Conservation (phyloP, 1,284 basidiomycete genomes). For the Salmacisia buchloeana region DNA sequence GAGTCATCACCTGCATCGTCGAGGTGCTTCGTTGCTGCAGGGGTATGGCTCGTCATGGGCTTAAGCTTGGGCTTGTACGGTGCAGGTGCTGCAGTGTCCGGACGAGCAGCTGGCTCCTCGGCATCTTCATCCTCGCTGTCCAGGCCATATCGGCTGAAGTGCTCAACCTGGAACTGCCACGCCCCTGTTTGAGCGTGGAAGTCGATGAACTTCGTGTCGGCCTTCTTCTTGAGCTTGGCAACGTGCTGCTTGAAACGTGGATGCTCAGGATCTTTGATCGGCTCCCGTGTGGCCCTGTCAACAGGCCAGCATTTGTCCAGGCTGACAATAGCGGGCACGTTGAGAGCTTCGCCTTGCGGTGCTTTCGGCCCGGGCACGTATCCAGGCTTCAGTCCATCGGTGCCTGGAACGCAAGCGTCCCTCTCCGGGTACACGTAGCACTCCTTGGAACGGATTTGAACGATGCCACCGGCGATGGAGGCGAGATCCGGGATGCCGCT, state of each 20-base stretch:
- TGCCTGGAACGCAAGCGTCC: conserved; percentile 25
- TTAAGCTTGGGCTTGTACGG: conserved; percentile 10
- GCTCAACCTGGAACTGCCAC: conserved; percentile 91
- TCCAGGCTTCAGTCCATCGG: conserved; percentile 39
- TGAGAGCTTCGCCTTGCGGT: conserved; percentile 75
- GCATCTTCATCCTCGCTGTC: conserved; percentile 40
- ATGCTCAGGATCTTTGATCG: conserved; percentile 75
- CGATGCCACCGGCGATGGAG: conserved; percentile 76
- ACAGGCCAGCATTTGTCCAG: conserved; percentile 79
- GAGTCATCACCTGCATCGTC: conserved; percentile 11
- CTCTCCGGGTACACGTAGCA: conserved; percentile 86
- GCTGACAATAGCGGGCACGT: conserved; percentile 75
- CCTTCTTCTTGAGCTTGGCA: conserved; percentile 76
- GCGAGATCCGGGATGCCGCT: conserved; percentile 75
- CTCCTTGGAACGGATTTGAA: conserved; percentile 85
- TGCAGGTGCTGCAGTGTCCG: background rate
- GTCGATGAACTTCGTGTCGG: conserved; percentile 75
- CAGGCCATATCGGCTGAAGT: conserved; percentile 60
- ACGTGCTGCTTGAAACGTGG: conserved; percentile 67
- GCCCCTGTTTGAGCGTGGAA: conserved; percentile 75
- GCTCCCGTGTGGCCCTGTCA: conserved; percentile 85
- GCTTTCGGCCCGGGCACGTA: conserved; percentile 52
- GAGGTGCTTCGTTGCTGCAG: background rate
- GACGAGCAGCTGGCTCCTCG: conserved; percentile 14
- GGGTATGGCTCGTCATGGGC: background rate